phyloP scores from a whole-genome alignment of 2,329 filamentous ascomycete species.

The Ophiostoma himal-ulmi region DNA sequence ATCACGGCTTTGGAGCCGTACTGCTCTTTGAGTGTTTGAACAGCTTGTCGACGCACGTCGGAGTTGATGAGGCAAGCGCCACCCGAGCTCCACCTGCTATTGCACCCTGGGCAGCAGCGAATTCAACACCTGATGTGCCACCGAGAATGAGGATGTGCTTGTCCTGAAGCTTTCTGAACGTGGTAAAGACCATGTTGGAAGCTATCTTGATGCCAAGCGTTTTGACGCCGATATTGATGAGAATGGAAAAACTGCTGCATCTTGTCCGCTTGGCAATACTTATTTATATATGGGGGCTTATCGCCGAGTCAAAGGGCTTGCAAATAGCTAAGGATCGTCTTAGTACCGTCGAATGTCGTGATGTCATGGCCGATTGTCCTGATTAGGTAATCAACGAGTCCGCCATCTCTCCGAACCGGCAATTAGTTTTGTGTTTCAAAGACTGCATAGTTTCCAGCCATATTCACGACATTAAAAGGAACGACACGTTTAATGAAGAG shows the following conservation, averaged over 20 bases:
- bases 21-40: not conserved
- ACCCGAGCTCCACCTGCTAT: not conserved
- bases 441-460: not conserved
- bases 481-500: not conserved
- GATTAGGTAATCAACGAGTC: not conserved
- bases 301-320: not conserved
- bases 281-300: not conserved
- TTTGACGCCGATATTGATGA: not conserved
- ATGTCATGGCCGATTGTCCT: not conserved
- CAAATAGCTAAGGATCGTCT: not conserved
- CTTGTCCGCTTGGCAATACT: not conserved
- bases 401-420: not conserved
- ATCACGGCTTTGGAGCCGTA: not conserved
- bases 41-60: not conserved
- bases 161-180: slow-evolving; percentile 34
- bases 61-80: not conserved
- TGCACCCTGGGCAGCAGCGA: not conserved
- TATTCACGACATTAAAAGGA: not conserved
- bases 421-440: not conserved
- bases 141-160: slow-evolving; percentile 54
- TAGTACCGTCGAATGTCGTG: not conserved
- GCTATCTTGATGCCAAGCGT: not conserved
- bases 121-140: slow-evolving; percentile 59
- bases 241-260: not conserved
- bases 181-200: slow-evolving; percentile 17